A percentile compares a stretch with the other conserved stretches of the same genome.
Evolutionary conservation across 2,329 filamentous ascomycete genomes (phyloP).

Genomic region (Epichloe festucae): DNA sequence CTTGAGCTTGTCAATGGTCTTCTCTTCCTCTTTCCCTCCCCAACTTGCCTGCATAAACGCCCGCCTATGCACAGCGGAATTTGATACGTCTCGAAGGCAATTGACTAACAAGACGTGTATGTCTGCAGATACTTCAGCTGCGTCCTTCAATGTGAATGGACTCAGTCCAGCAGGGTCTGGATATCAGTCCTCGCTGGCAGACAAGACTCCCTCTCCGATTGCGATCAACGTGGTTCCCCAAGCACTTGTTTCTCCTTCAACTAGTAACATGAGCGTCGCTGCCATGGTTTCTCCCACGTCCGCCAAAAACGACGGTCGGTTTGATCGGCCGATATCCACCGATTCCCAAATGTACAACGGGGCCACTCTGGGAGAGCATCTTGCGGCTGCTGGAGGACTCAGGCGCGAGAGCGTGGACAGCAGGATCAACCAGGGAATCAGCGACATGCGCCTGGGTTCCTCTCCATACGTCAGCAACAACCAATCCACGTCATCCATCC

Average conservation of each 20-base stretch:
- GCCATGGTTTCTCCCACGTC: conserved; percentile 52
- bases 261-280: conserved; percentile 51
- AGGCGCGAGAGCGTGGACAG: conserved; percentile 66
- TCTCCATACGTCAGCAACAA: conserved; percentile 65
- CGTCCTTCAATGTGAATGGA: conserved; percentile 25
- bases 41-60: neutral
- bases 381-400: conserved; percentile 33
- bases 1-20: neutral
- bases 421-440: conserved; percentile 59
- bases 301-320: conserved; percentile 30
- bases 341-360: conserved; percentile 19
- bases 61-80: too few species aligned
- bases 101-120: conserved; percentile 1
- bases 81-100: too few species aligned
- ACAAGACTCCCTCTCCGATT: conserved; percentile 52
- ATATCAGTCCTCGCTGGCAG: conserved; percentile 37
- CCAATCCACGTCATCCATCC: conserved; percentile 62
- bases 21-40: conserved; percentile 1
- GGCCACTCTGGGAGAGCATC: conserved; percentile 21
- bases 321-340: conserved; percentile 27
- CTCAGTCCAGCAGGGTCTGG: conserved; percentile 30
- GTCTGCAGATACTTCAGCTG: conserved; percentile 24
- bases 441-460: conserved; percentile 53
- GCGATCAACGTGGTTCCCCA: conserved; percentile 37
- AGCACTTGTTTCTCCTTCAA: conserved; percentile 40